Base-by-base conservation (phyloP, 306 rosid species). In the Prunus persica region DNA sequence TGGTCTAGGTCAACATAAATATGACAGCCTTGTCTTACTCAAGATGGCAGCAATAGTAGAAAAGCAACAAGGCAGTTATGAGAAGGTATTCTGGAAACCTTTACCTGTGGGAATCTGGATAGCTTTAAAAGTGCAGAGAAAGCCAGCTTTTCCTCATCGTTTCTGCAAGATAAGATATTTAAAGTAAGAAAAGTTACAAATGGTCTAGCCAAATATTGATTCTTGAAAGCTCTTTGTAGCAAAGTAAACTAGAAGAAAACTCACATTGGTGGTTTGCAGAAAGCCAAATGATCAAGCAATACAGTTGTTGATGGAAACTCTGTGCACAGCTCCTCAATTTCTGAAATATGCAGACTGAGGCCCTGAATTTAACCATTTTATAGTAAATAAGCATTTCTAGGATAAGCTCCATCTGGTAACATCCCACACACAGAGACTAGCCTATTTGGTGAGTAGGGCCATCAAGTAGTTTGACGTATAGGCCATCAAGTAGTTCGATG, bases 261-360 rank as follows among this genome's bases (percentile, higher is more conserved):
- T 88, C 79, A 93, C 98, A 34, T 46, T 74, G 93, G 97, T 60
- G 97, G 91, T 86, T 93, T 91, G 87, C 96, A 90, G 82, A 93
- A 93, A 75, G 86, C 96, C 55, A 93, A 62, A 83, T 93, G 98
- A 82, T 93, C 98, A 19, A 93, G 90, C 79, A 93, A 75, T 62
- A 91, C 93, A 65, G 69, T 28, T 22, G 97, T 93, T 54, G 93
- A 91, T 28, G 98, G 97, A 75, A 91, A 93, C 61, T 93, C 94
- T 8, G 84, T 70, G 72, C 97, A 91, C n/a, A 91, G 79, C 82
- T 88, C 83, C 88, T 90, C 96, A 71, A 93, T 93, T 83, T 91
- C 98, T 60, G 93, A 86, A 30, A 93, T 84, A 81, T 93, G 96
- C 52, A 79, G 79, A 88, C 80, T 72, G 67, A 90, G 89, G 43